Base-by-base conservation (phyloP, 768 basidiomycete genomes). In the Lactifluus hygrophoroides region DNA sequence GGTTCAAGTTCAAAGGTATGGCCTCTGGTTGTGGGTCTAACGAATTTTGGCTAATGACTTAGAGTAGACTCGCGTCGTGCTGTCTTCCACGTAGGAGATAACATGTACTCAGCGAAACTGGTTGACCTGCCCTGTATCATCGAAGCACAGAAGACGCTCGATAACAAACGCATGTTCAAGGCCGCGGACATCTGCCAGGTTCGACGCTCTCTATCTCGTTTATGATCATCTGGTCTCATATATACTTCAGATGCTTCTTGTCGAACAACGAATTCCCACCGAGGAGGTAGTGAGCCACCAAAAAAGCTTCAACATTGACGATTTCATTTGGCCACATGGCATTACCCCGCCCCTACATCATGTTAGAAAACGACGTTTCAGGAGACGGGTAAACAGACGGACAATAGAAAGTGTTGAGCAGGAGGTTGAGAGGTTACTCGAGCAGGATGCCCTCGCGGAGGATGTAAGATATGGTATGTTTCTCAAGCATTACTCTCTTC, bases 171-270 rank as follows among this genome's bases (percentile, higher is more conserved):
- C 68, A 88, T 96, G 83, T 96, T 98, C 78, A 99, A 99, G 72
- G 90, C 94, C 6, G 94, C 94, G 38, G 96, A 99, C 69, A 95
- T 99, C 73, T 95, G 90, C 74, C 94, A 96, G 82, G 92, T 93
- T 65, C 40, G 54, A 54, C 21, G 11, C 21, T n/a, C 37, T 43
- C 34, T 48, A 46, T 49, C 37, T 23, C 51, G 38, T 46, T 50
- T 56, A 32, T 56, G 37, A 40, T 57, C 70, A 40, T 25, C 59
- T 50, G 11, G n/a, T 32, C 13, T 58, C 19, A 45, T 21, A 44
- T 27, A n/a, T 11, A 13, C 40, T 10, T 57, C 57, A 96, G 92
- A 97, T 97, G 94, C 80, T 99, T 44, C 84, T 96, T 2, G 84
- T 96, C 23, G 90, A 86, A 60, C 78, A 90, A 62, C 82, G 81